Evolutionary conservation across 1,139 yeast genomes (phyloP).

Genomic region (Trichomonascaceae sp.): DNA sequence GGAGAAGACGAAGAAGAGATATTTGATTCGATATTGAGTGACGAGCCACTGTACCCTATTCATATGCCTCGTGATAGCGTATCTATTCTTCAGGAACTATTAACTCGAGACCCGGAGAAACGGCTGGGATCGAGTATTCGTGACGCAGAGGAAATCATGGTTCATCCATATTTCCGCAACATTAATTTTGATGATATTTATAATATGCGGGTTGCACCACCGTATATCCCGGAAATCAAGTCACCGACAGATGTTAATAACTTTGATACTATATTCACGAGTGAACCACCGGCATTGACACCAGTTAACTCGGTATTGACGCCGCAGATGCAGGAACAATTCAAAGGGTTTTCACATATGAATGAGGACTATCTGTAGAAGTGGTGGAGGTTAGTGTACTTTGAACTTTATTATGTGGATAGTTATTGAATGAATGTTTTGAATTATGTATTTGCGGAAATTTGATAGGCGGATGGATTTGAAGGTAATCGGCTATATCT

Average conservation of each 20-base stretch:
- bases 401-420: neutral
- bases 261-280: constrained; percentile 91
- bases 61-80: constrained; percentile 98
- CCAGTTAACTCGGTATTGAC: constrained; percentile 88
- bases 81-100: constrained; percentile 79
- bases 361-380: constrained; percentile 46
- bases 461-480: too few species aligned
- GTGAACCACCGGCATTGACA: constrained; percentile 90
- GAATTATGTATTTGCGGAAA: too few species aligned
- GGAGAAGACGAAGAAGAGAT: constrained; percentile 99
- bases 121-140: constrained; percentile 83
- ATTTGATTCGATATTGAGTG: constrained; percentile 93
- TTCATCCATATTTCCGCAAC: constrained; percentile 86
- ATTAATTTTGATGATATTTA: constrained; percentile 85
- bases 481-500: too few species aligned
- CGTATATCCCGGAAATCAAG: constrained; percentile 62
- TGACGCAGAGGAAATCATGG: constrained; percentile 93
- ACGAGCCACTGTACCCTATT: constrained; percentile 95
- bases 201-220: constrained; percentile 65
- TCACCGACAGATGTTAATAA: constrained; percentile 88
- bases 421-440: neutral
- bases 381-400: constrained; percentile 8
- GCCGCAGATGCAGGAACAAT: constrained; percentile 88
- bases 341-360: constrained; percentile 91
- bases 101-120: constrained; percentile 78